A percentile compares a stretch with the other conserved stretches of the same genome.
Conservation (phyloP, 2,329 filamentous ascomycete species). For the Chrysosporium queenslandicum region DNA sequence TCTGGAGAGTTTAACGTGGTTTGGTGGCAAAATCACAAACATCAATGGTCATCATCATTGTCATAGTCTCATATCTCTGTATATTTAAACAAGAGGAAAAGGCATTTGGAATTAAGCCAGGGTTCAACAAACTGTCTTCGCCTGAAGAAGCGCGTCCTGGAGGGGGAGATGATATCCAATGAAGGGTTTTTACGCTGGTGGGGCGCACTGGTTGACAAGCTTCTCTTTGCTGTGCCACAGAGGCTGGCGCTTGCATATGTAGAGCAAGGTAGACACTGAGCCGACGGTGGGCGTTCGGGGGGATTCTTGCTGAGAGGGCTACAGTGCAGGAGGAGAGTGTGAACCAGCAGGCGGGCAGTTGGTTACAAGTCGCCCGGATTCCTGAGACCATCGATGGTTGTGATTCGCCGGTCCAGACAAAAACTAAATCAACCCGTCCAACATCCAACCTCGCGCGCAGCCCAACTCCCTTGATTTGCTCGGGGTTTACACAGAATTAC, state of each 20-base stretch:
- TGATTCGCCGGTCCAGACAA: too few species aligned
- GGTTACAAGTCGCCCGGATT: too few species aligned
- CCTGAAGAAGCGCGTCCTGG: neutral
- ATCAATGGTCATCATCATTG: neutral
- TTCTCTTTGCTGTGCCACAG: neutral
- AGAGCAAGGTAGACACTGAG: too few species aligned
- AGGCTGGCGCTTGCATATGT: neutral
- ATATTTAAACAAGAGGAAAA: neutral
- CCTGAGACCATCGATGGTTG: too few species aligned
- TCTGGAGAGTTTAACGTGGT: neutral
- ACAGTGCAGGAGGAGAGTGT: too few species aligned
- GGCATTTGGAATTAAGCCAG: neutral
- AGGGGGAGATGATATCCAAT: neutral
- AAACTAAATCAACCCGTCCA: neutral
- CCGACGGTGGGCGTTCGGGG: too few species aligned
- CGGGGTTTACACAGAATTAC: neutral
- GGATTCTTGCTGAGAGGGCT: too few species aligned
- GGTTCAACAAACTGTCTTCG: neutral
- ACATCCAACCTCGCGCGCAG: neutral
- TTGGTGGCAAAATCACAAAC: neutral
- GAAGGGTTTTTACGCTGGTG: constrained; percentile 3
- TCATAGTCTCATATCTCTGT: neutral
- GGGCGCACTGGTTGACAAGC: neutral
- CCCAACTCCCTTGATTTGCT: neutral
- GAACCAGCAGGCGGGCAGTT: too few species aligned